These are phyloP conservation scores for Scheffersomyces insectosa DNA, from an alignment of 1,139 yeast genomes.

Conservation along the genomic window DNA sequence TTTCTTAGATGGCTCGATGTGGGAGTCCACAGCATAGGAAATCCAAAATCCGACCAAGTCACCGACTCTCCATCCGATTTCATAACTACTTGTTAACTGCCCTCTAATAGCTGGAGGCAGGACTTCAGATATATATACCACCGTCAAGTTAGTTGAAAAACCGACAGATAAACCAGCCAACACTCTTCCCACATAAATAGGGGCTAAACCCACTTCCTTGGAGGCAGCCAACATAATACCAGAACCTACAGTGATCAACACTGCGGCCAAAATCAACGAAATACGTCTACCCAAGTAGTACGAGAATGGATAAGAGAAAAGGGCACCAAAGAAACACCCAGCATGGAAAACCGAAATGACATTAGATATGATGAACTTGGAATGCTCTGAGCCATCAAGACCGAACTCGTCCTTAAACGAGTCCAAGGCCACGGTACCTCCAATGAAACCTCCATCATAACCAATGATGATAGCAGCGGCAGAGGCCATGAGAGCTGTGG, in stretches of 20 bases:
- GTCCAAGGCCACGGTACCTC: constrained; percentile 42
- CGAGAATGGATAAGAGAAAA: constrained; percentile 41
- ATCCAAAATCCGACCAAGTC: constrained; percentile 48
- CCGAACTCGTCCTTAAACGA: constrained; percentile 39
- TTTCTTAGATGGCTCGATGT: constrained; percentile 26
- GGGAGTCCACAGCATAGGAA: constrained; percentile 39
- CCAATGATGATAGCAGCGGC: constrained; percentile 43
- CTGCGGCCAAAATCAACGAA: constrained; percentile 36
- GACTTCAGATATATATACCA: constrained; percentile 43
- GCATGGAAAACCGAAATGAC: constrained; percentile 49
- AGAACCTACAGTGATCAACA: constrained; percentile 38
- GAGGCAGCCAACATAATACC: constrained; percentile 42
- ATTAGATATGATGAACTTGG: constrained; percentile 29
- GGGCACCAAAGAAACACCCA: constrained; percentile 50
- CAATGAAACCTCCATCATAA: constrained; percentile 46
- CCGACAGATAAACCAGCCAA: constrained; percentile 44
- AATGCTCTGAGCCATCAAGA: constrained; percentile 24
- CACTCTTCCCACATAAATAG: constrained; percentile 45
- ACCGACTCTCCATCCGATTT: constrained; percentile 47
- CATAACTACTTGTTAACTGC: constrained; percentile 37
- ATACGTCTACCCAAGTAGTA: constrained; percentile 39
- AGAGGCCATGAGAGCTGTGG: constrained; percentile 42
- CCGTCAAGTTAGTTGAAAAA: constrained; percentile 41
- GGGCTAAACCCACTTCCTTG: constrained; percentile 31
- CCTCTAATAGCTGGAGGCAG: constrained; percentile 46